These are phyloP conservation scores for Coprinellus aureogranulatus DNA, from an alignment of 768 basidiomycete genomes.

Conservation along the genomic window DNA sequence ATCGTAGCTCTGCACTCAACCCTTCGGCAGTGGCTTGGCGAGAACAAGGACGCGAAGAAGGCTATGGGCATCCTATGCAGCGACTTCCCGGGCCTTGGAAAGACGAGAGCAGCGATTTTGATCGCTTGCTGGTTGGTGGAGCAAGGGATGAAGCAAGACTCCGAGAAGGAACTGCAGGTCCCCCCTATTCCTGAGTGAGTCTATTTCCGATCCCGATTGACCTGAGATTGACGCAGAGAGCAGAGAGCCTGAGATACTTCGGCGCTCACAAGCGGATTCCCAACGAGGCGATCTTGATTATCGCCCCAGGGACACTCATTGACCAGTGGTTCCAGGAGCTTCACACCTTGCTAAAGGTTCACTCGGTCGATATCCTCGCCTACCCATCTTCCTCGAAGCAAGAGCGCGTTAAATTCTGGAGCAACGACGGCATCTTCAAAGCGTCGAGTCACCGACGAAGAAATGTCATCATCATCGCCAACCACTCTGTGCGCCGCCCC, in stretches of 20 bases:
- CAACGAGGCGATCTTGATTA: constrained; percentile 14
- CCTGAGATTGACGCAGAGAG: too few relatives aligned
- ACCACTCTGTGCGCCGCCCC: constrained; percentile 23
- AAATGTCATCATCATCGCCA: constrained; percentile 16
- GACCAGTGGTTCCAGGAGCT: constrained; percentile 20
- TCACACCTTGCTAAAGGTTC: constrained; percentile 8
- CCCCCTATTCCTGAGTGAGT: too few relatives aligned
- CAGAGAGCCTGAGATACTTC: too few relatives aligned
- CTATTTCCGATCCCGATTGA: too few relatives aligned
- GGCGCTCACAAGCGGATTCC: too few relatives aligned
- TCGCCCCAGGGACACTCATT: constrained; percentile 21
- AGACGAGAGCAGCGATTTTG: constrained; percentile 20
- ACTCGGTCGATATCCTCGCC: constrained; percentile 21
- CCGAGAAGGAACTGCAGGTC: not conserved
- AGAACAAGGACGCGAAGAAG: not conserved
- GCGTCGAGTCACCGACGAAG: constrained; percentile 8
- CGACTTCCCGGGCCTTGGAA: constrained; percentile 28
- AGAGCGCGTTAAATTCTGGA: constrained; percentile 17
- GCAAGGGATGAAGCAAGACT: not conserved
- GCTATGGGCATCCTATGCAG: constrained; percentile 13
- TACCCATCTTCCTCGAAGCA: constrained; percentile 15
- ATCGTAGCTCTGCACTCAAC: constrained; percentile 13
- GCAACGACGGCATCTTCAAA: constrained; percentile 5
- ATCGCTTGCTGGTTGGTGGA: constrained; percentile 17
- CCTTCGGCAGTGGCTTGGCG: constrained; percentile 9